These are phyloP conservation scores for Chondrus crispus DNA, from an alignment of 23 red algal species.

Conservation along the genomic window DNA sequence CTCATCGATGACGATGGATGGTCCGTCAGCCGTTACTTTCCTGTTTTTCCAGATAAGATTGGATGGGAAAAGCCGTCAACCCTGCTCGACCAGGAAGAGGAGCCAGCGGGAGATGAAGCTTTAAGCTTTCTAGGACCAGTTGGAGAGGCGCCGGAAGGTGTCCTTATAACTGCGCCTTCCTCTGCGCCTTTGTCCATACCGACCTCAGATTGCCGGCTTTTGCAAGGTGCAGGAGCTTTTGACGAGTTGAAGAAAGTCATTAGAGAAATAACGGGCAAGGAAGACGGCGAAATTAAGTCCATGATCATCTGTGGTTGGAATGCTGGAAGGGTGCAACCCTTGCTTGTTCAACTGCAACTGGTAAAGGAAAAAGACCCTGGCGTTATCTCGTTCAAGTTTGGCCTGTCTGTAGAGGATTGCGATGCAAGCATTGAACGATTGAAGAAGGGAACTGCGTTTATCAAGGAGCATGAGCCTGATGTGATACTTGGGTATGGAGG, in stretches of 20 bases:
- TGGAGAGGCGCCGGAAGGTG: not conserved
- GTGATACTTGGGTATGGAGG: slow-evolving; percentile 58
- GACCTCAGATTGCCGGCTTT: slow-evolving; percentile 7
- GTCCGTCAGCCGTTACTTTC: not conserved
- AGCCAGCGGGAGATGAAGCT: no score
- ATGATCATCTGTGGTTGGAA: slow-evolving; percentile 56
- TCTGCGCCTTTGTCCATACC: no score
- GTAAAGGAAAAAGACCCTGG: slow-evolving; percentile 36
- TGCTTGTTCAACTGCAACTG: slow-evolving; percentile 46
- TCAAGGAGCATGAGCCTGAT: slow-evolving; percentile 34
- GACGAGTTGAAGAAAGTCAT: slow-evolving; percentile 31
- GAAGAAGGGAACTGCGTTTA: not conserved
- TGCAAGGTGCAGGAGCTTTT: slow-evolving; percentile 38
- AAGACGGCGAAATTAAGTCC: not conserved
- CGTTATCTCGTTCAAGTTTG: slow-evolving; percentile 9
- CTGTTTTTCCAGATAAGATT: slow-evolving; percentile 64
- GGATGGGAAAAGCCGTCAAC: slow-evolving; percentile 16
- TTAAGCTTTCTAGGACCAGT: slow-evolving; percentile 20
- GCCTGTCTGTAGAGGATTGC: not conserved
- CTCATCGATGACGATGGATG: slow-evolving; percentile 39
- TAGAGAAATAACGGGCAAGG: not conserved
- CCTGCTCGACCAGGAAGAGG: not conserved
- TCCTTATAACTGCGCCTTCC: not conserved
- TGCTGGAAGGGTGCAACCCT: slow-evolving; percentile 7
- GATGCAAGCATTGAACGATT: not conserved